Conservation (phyloP, 345 rosid genomes). For the Acer saccharum region DNA sequence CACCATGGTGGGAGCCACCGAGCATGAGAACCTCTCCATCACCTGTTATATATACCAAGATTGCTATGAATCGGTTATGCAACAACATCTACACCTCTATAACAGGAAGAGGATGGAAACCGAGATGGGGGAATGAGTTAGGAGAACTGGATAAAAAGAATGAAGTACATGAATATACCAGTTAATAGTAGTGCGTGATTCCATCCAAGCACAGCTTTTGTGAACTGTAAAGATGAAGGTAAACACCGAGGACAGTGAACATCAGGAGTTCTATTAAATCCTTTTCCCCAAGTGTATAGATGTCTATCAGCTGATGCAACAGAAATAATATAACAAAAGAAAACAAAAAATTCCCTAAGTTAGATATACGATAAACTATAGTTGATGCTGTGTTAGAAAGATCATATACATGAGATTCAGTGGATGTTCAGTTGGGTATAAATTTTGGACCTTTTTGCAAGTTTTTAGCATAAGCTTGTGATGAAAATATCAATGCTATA, state of each 20-base stretch:
- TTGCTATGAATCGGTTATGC: neutral
- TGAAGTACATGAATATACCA: slow-evolving; percentile 34
- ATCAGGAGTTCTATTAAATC: slow-evolving; percentile 55
- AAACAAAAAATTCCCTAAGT: neutral
- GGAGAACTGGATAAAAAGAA: neutral
- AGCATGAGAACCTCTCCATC: slow-evolving; percentile 66
- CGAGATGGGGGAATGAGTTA: no score
- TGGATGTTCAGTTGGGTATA: no score
- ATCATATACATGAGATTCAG: neutral
- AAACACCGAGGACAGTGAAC: slow-evolving; percentile 47
- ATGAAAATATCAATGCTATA: neutral
- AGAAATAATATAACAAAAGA: slow-evolving; percentile 14
- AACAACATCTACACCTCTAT: neutral
- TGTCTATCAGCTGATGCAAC: slow-evolving; percentile 56
- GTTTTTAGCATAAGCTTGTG: neutral
- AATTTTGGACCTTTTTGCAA: no score
- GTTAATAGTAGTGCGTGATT: slow-evolving; percentile 70
- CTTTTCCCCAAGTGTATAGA: slow-evolving; percentile 84
- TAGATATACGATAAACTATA: neutral
- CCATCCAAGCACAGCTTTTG: slow-evolving; percentile 74
- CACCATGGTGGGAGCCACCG: slow-evolving; percentile 60
- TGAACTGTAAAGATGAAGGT: slow-evolving; percentile 37
- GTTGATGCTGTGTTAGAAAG: neutral
- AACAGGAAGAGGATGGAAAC: neutral
- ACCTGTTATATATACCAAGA: slow-evolving; percentile 36